phyloP scores from a whole-genome alignment of 306 rosid genomes.

The Dalbergia cochinchinensis region DNA sequence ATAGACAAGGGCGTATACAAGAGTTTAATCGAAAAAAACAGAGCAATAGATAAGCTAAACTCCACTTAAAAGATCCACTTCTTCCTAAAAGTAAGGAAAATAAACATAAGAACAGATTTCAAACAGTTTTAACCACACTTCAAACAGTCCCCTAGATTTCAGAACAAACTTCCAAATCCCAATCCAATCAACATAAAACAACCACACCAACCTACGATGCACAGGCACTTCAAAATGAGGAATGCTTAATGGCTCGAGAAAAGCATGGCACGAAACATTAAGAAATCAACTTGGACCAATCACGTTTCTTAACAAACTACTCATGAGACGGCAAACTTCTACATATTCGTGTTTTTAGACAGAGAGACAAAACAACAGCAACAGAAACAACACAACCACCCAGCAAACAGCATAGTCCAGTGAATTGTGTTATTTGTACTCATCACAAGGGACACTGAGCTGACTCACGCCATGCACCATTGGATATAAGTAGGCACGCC shows the following conservation, averaged over 20 bases:
- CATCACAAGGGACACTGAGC: too few relatives aligned
- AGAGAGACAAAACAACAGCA: background rate
- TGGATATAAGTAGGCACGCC: too few relatives aligned
- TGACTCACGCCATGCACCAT: too few relatives aligned
- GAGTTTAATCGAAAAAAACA: conserved; percentile 17
- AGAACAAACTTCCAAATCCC: background rate
- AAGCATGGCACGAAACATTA: too few relatives aligned
- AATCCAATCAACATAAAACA: conserved; percentile 1
- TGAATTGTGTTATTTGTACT: background rate
- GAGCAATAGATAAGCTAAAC: background rate
- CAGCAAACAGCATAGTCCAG: background rate
- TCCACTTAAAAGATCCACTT: background rate
- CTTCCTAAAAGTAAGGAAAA: background rate
- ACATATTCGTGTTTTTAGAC: too few relatives aligned
- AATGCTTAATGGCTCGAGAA: too few relatives aligned
- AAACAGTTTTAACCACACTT: background rate
- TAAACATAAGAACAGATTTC: too few relatives aligned
- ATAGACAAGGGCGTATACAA: background rate
- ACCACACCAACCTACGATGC: background rate
- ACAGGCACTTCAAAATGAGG: too few relatives aligned
- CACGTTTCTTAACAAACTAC: too few relatives aligned
- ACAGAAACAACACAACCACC: background rate
- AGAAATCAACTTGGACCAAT: too few relatives aligned
- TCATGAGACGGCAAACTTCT: too few relatives aligned
- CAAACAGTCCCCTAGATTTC: background rate